A percentile compares a stretch with the other conserved stretches of the same genome.
phyloP scores from a whole-genome alignment of 495 filamentous ascomycete species.

The Pseudevernia furfuracea region DNA sequence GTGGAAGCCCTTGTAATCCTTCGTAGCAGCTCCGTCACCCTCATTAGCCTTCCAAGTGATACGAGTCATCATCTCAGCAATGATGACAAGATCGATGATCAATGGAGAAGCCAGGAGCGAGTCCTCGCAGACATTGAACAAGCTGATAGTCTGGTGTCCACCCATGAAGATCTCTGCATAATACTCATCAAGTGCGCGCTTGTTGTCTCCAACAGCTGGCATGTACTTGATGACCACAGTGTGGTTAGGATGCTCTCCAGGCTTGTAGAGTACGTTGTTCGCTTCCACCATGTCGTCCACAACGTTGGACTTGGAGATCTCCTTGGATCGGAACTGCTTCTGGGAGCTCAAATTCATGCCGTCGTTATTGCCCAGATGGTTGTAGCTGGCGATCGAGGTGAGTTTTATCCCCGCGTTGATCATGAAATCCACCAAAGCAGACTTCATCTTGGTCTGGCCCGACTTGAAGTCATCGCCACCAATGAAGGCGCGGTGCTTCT shows the following conservation, averaged over 20 bases:
- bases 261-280: slow-evolving; percentile 80
- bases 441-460: slow-evolving; percentile 99
- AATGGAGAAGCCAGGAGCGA: slow-evolving; percentile 93
- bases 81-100: slow-evolving; percentile 90
- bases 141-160: slow-evolving; percentile 94
- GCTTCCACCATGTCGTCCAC: slow-evolving; percentile 99
- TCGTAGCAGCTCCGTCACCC: slow-evolving; percentile 39
- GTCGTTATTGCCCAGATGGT: slow-evolving; percentile 99
- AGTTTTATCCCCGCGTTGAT: slow-evolving; percentile 99
- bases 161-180: slow-evolving; percentile 99
- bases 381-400: slow-evolving; percentile 97
- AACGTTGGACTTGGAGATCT: slow-evolving; percentile 98
- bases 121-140: slow-evolving; percentile 99
- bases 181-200: slow-evolving; percentile 97
- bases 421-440: slow-evolving; percentile 94
- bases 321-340: slow-evolving; percentile 97
- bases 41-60: slow-evolving; percentile 76
- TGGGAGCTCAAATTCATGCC: slow-evolving; percentile 97
- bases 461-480: slow-evolving; percentile 99
- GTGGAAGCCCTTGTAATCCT: slow-evolving; percentile 89
- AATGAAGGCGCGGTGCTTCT: slow-evolving; percentile 81
- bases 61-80: slow-evolving; percentile 97
- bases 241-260: slow-evolving; percentile 84
- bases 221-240: slow-evolving; percentile 97
- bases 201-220: slow-evolving; percentile 98